These are phyloP conservation scores for Thermothelomyces thermophilus DNA, from an alignment of 2,329 filamentous ascomycete species.

Conservation along the genomic window DNA sequence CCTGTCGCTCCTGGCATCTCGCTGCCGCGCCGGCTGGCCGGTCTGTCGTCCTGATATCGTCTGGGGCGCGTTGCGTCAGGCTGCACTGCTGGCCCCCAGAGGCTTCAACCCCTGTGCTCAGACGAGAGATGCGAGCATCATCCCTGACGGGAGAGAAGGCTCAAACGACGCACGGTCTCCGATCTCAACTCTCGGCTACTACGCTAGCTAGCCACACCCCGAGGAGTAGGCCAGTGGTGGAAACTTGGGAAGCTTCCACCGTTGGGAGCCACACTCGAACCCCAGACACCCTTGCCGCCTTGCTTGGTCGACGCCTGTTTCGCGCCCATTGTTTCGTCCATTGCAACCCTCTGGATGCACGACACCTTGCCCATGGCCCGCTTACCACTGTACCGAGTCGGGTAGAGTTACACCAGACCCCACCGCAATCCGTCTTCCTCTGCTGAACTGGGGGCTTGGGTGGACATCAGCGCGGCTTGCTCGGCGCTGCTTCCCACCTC, in stretches of 20 bases:
- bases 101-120: conserved; percentile 10
- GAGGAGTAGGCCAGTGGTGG: conserved; percentile 11
- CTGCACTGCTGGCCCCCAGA: conserved; percentile 10
- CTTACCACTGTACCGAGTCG: conserved; percentile 11
- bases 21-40: conserved; percentile 6
- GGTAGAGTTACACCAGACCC: conserved; percentile 20
- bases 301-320: conserved; percentile 18
- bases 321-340: conserved; percentile 17
- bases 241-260: conserved; percentile 24
- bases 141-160: conserved; percentile 16
- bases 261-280: conserved; percentile 20
- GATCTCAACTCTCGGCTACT: conserved; percentile 18
- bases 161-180: conserved; percentile 19
- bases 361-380: conserved; percentile 22
- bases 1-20: conserved; percentile 13
- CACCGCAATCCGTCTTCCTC: conserved; percentile 18
- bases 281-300: conserved; percentile 14
- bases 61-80: conserved; percentile 6
- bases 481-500: conserved; percentile 39
- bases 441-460: conserved; percentile 13
- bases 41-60: conserved; percentile 8
- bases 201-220: conserved; percentile 14
- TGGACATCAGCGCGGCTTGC: conserved; percentile 41
- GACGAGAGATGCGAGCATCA: conserved; percentile 20
- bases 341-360: conserved; percentile 24